phyloP scores from a whole-genome alignment of 345 rosid genomes.

The Gossypium turneri region DNA sequence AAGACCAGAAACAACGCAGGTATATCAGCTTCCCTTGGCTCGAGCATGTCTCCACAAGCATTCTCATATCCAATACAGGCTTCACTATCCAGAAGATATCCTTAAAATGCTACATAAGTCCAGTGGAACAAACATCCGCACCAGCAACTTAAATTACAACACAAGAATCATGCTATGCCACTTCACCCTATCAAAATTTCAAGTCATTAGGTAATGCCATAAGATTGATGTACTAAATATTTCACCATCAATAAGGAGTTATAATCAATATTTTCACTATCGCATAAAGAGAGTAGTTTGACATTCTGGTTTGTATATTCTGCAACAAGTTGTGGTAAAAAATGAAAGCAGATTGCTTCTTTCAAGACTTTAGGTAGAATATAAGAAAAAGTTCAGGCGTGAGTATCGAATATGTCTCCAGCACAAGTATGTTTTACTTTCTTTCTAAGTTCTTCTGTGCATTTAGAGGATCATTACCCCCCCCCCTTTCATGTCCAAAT shows the following conservation, averaged over 20 bases:
- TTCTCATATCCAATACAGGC: conserved; percentile 61
- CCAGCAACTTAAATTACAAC: conserved; percentile 15
- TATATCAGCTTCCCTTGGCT: conserved; percentile 89
- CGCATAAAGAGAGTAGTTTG: background rate
- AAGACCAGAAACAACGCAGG: conserved; percentile 67
- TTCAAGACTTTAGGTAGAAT: background rate
- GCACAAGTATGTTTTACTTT: too few relatives aligned
- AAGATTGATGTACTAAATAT: background rate
- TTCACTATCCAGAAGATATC: conserved; percentile 19
- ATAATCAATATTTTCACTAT: background rate
- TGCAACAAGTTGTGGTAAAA: background rate
- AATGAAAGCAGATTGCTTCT: background rate
- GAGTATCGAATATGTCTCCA: background rate
- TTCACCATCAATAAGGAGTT: background rate
- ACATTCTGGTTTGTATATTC: background rate
- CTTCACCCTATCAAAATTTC: conserved; percentile 12
- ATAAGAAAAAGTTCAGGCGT: background rate
- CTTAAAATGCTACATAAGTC: conserved; percentile 31
- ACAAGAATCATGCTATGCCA: conserved; percentile 12
- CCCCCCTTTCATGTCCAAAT: background rate
- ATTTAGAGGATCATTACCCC: too few relatives aligned
- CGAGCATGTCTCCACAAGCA: conserved; percentile 80
- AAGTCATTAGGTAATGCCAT: conserved; percentile 3
- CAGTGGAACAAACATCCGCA: conserved; percentile 18
- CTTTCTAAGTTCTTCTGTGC: too few relatives aligned